Base-by-base conservation (phyloP, 208 protist genomes). In the Tritrichomonas foetus region DNA sequence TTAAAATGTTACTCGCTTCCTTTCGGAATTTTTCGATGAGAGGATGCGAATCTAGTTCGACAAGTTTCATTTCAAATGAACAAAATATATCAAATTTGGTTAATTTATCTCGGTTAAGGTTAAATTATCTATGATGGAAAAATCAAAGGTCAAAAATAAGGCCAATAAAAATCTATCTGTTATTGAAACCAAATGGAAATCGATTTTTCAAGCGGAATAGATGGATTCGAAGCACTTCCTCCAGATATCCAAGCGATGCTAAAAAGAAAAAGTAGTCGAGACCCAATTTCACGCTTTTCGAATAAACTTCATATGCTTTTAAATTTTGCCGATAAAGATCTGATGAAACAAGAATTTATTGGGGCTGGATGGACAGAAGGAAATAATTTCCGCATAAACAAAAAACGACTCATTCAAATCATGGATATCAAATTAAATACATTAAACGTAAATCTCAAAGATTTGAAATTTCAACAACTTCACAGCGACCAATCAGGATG, bases 371-470 rank as follows among this genome's bases (percentile, higher is more conserved):
- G 78, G 78, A 57, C 41, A 57, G 44, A 44, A 33, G 47, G 44
- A n/a, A 89, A 53, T 25, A 25, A 53, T n/a, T 89, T 89, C 30
- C 53, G 27, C 33, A 89, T 89, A 22, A 89, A 89, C 16, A 89
- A 89, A 30, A 89, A 89, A 39, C 78, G 78, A 57, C 47, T 89
- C 33, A 36, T 44, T 14, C n/a, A 20, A 20, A 49, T 89, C 25
- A 89, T 89, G 78, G 47, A 89, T 47, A 89, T 89, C 39, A 89
- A 89, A 50, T 39, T 89, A 33, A 89, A 89, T 89, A 89, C 78
- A 39, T 57, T 89, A 39, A 89, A 89, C 47, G 78, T 89, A 13
- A 89, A 89, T 89, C 41, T 89, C 33, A 44, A 49, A 57, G 78
- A 89, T 57, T 33, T 89, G 0, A 49, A 49, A 36, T 89, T 89